These are phyloP conservation scores for Aspergillus jensenii DNA, from an alignment of 2,329 filamentous ascomycete species.

Conservation along the genomic window DNA sequence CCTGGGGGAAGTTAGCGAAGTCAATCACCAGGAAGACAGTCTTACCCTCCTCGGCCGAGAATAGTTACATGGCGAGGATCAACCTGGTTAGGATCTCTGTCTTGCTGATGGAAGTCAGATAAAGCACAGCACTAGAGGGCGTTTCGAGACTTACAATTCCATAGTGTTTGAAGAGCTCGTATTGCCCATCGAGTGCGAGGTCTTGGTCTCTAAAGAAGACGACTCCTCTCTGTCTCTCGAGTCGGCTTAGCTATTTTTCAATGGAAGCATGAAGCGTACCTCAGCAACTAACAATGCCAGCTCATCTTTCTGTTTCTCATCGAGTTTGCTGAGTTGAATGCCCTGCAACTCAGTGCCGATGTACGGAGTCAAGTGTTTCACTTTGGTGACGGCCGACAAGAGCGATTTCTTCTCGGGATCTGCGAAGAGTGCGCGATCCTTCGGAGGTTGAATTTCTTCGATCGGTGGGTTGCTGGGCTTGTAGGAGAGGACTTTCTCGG, in stretches of 20 bases:
- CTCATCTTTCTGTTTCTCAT: slow-evolving; percentile 2
- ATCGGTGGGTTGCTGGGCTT: neutral
- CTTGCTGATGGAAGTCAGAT: neutral
- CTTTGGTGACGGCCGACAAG: slow-evolving; percentile 1
- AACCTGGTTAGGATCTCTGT: slow-evolving; percentile 1
- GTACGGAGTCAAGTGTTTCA: slow-evolving; percentile 6
- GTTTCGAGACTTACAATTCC: neutral
- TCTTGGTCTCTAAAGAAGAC: slow-evolving; percentile 4
- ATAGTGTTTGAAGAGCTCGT: neutral
- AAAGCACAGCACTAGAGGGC: neutral
- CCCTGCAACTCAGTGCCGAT: neutral
- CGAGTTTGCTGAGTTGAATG: slow-evolving; percentile 1
- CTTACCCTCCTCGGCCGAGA: slow-evolving; percentile 6
- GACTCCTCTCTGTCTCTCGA: neutral
- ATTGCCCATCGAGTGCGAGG: neutral
- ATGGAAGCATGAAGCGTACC: neutral
- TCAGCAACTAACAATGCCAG: neutral
- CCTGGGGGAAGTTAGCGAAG: neutral
- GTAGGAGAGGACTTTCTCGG: slow-evolving; percentile 1
- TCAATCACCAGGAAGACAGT: neutral
- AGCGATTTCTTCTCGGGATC: slow-evolving; percentile 1
- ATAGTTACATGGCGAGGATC: slow-evolving; percentile 7
- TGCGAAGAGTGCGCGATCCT: slow-evolving; percentile 1
- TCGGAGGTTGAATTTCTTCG: neutral
- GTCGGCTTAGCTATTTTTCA: neutral